Percentiles rank a stretch among this genome's conserved stretches.
Evolutionary conservation across 495 filamentous ascomycete species (phyloP).

Genomic region (Penicillium manginii): DNA sequence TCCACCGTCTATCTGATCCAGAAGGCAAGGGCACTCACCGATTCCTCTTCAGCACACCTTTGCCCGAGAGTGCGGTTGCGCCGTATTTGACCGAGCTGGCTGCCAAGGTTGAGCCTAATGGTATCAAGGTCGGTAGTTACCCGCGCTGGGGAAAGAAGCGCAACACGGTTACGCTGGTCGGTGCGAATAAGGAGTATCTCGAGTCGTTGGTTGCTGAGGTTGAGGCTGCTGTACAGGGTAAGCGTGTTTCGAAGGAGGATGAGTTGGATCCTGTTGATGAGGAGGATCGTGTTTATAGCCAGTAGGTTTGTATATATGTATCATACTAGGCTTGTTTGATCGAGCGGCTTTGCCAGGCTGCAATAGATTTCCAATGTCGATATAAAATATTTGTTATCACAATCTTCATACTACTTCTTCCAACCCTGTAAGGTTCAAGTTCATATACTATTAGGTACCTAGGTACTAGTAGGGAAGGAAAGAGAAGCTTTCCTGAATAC

Average conservation of each 20-base stretch:
- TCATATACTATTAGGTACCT: too few relatives aligned
- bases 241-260: conserved; percentile 58
- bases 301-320: conserved; percentile 17
- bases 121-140: conserved; percentile 96
- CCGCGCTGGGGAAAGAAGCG: conserved; percentile 85
- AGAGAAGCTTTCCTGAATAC: too few relatives aligned
- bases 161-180: conserved; percentile 92
- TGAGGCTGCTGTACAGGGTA: conserved; percentile 62
- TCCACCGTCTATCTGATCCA: conserved; percentile 72
- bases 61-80: conserved; percentile 84
- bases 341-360: background rate
- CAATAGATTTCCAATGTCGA: background rate
- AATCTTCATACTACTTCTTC: too few relatives aligned
- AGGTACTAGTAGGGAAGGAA: too few relatives aligned
- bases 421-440: too few relatives aligned
- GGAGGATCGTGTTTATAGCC: conserved; percentile 31
- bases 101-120: conserved; percentile 64
- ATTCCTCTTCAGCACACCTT: conserved; percentile 81
- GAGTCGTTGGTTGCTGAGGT: conserved; percentile 64
- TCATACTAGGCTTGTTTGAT: background rate
- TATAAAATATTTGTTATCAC: too few relatives aligned
- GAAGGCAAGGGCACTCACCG: conserved; percentile 78
- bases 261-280: conserved; percentile 56
- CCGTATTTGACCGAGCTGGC: conserved; percentile 81
- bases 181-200: conserved; percentile 65